Conservation (phyloP, 352 stramenopile species). For the Phytophthora nicotianae region DNA sequence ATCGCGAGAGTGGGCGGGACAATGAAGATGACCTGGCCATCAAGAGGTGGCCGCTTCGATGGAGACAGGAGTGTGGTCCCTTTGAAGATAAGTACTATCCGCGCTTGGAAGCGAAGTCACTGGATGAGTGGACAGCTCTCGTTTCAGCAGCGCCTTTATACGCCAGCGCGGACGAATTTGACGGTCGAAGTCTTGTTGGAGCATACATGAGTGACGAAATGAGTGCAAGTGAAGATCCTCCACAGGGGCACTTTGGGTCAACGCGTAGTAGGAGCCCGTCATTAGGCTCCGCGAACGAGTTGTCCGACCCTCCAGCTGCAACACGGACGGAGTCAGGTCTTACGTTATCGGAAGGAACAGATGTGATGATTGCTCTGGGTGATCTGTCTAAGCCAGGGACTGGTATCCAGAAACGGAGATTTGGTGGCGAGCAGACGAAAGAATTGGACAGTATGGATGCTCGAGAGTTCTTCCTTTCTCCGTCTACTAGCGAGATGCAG, state of each 20-base stretch:
- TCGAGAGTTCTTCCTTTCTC: constrained; percentile 80
- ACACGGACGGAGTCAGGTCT: constrained; percentile 39
- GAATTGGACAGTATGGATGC: constrained; percentile 64
- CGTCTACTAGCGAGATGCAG: constrained; percentile 88
- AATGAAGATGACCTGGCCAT: constrained; percentile 22
- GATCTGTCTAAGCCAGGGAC: constrained; percentile 48
- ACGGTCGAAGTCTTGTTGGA: constrained; percentile 32
- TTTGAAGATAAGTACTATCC: constrained; percentile 73
- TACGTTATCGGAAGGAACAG: constrained; percentile 75
- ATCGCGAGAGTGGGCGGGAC: constrained; percentile 29
- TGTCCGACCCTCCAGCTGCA: constrained; percentile 17
- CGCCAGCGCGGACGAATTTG: constrained; percentile 58
- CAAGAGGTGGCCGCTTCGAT: constrained; percentile 67
- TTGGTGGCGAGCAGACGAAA: constrained; percentile 54
- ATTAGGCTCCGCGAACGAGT: constrained; percentile 32
- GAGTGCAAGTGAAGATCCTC: constrained; percentile 32
- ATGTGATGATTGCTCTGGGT: constrained; percentile 76
- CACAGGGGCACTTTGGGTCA: constrained; percentile 6
- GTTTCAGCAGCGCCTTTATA: constrained; percentile 74
- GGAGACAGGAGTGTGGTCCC: constrained; percentile 77
- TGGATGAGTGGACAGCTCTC: constrained; percentile 82
- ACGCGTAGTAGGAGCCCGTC: constrained; percentile 25
- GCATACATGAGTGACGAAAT: constrained; percentile 37
- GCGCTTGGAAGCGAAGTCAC: constrained; percentile 60
- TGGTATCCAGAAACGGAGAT: constrained; percentile 38